These are phyloP conservation scores for Penicillium expansum DNA, from an alignment of 2,329 filamentous ascomycete species.

Conservation along the genomic window DNA sequence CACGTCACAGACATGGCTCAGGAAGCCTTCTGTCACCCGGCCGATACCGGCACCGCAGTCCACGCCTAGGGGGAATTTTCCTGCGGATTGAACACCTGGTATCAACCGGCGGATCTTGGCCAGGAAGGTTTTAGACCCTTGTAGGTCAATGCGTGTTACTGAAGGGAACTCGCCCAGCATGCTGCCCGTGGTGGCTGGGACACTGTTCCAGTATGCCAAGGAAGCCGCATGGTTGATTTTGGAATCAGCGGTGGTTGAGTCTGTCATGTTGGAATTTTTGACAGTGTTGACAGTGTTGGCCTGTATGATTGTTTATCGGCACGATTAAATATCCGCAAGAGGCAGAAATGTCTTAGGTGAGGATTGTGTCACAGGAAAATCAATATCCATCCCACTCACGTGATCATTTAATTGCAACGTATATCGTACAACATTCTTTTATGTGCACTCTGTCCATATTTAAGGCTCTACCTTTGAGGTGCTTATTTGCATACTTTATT, in stretches of 20 bases:
- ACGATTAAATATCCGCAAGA: background rate
- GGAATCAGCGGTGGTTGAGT: slow-evolving; percentile 6
- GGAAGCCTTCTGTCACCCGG: slow-evolving; percentile 72
- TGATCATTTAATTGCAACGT: background rate
- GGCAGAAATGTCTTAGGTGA: background rate
- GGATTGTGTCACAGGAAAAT: background rate
- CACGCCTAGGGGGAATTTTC: slow-evolving; percentile 41
- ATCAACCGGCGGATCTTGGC: slow-evolving; percentile 57
- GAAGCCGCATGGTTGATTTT: slow-evolving; percentile 38
- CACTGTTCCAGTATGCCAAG: slow-evolving; percentile 42
- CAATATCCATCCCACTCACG: background rate
- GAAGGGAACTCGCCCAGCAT: slow-evolving; percentile 66
- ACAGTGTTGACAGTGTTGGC: background rate
- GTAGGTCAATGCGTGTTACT: slow-evolving; percentile 67
- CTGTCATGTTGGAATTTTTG: slow-evolving; percentile 1
- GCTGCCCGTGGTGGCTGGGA: slow-evolving; percentile 39
- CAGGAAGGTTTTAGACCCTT: slow-evolving; percentile 67
- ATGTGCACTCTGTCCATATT: too few species aligned
- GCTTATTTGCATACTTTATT: background rate
- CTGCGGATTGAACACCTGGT: slow-evolving; percentile 11
- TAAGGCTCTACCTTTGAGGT: too few species aligned
- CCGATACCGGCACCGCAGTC: slow-evolving; percentile 73
- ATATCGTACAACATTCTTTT: too few species aligned
- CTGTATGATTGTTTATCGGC: background rate
- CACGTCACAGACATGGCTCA: slow-evolving; percentile 65